Evolutionary conservation across 257 asterid genomes (phyloP).

Genomic region (Echites panduratus): DNA sequence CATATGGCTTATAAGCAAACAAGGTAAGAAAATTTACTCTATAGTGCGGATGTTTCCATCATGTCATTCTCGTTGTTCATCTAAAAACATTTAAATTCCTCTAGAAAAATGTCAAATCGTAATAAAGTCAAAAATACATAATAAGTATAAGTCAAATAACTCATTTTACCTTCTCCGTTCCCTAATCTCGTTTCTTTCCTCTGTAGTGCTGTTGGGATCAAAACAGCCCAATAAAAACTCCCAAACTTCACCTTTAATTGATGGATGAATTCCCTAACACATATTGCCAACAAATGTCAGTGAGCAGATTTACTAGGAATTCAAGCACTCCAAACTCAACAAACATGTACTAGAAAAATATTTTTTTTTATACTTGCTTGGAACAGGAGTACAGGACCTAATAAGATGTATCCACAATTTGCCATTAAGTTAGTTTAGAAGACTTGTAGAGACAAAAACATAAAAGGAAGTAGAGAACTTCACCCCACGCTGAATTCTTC

Average conservation of each 20-base stretch:
- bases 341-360: background rate
- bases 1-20: background rate
- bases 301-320: constrained; percentile 19
- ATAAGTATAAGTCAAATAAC: constrained; percentile 8
- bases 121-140: background rate
- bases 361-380: background rate
- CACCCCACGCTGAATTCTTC: constrained; percentile 98
- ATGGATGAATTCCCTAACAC: constrained; percentile 84
- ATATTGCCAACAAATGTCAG: constrained; percentile 20
- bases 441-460: background rate
- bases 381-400: background rate
- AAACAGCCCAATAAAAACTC: constrained; percentile 90
- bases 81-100: background rate
- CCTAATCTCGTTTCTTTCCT: constrained; percentile 65
- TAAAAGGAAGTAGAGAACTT: constrained; percentile 15
- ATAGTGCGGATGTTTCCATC: no score
- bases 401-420: background rate
- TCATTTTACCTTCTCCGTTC: constrained; percentile 57
- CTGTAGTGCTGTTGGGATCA: constrained; percentile 78
- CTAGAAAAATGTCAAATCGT: background rate
- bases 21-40: background rate
- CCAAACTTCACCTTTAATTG: constrained; percentile 90
- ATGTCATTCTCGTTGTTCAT: background rate
- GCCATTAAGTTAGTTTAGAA: background rate
- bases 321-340: constrained; percentile 9